Evolutionary conservation across 495 filamentous ascomycete genomes (phyloP).

Genomic region (Talaromyces proteolyticus): DNA sequence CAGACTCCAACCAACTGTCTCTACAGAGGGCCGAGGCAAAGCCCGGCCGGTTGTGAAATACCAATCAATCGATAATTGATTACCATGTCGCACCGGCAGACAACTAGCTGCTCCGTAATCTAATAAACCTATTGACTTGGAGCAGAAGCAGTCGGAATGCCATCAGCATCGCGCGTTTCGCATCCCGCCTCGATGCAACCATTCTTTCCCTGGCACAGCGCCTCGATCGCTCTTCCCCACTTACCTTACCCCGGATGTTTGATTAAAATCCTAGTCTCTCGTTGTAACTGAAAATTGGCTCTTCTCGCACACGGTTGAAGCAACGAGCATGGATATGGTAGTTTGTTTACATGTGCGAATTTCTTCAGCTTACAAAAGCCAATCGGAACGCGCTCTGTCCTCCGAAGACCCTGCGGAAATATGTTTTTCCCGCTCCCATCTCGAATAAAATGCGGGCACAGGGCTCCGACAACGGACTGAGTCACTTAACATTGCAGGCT

Average conservation of each 20-base stretch:
- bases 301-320: no score
- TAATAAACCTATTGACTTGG: not conserved
- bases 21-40: no score
- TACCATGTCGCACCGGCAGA: not conserved
- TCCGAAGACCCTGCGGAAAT: not conserved
- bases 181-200: not conserved
- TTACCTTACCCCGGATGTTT: no score
- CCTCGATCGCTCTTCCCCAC: no score
- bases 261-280: no score
- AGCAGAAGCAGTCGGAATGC: not conserved
- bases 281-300: not conserved
- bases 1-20: no score
- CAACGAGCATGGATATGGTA: no score
- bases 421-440: not conserved
- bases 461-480: slow-evolving; percentile 25
- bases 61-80: not conserved
- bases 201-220: no score
- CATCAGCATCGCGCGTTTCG: not conserved
- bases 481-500: not conserved
- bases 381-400: not conserved
- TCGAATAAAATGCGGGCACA: not conserved
- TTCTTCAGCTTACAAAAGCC: not conserved
- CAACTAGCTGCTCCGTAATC: not conserved
- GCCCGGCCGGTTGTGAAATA: no score
- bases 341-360: not conserved